These are phyloP conservation scores for Phytophthora citrophthora DNA, from an alignment of 352 stramenopile genomes.

Conservation along the genomic window DNA sequence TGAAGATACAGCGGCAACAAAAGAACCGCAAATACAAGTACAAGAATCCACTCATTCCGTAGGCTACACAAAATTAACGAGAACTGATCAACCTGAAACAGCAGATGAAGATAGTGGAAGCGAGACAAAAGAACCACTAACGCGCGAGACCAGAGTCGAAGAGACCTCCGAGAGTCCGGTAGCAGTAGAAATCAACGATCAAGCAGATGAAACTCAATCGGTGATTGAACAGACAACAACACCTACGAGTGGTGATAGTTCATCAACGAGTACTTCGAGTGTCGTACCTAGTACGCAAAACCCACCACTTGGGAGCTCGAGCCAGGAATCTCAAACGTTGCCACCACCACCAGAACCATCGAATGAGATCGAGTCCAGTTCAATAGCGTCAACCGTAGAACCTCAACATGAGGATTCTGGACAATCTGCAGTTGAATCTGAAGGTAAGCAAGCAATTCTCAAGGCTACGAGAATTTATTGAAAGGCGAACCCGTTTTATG, in stretches of 20 bases:
- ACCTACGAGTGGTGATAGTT: background rate
- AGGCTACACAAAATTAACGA: conserved; percentile 33
- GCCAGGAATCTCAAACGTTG: conserved; percentile 28
- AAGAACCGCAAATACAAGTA: conserved; percentile 8
- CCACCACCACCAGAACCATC: conserved; percentile 3
- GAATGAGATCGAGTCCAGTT: background rate
- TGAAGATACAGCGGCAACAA: background rate
- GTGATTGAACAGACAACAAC: conserved; percentile 1
- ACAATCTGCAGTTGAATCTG: conserved; percentile 1
- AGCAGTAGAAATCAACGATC: background rate
- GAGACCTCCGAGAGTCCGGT: background rate
- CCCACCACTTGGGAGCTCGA: conserved; percentile 20
- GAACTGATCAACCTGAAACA: conserved; percentile 3
- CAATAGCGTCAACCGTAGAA: background rate
- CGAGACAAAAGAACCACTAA: conserved; percentile 1
- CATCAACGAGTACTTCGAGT: background rate
- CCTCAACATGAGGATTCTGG: conserved; percentile 1
- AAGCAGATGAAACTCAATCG: conserved; percentile 1
- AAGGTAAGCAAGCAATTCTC: conserved; percentile 16
- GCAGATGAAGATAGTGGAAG: conserved; percentile 7
- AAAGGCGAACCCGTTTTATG: too few relatives aligned
- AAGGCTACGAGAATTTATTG: too few relatives aligned
- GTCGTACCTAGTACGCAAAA: background rate
- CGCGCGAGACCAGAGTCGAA: background rate
- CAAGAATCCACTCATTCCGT: conserved; percentile 6